Conservation (phyloP, 2,329 filamentous ascomycete genomes). For the Thelonectria blattea region DNA sequence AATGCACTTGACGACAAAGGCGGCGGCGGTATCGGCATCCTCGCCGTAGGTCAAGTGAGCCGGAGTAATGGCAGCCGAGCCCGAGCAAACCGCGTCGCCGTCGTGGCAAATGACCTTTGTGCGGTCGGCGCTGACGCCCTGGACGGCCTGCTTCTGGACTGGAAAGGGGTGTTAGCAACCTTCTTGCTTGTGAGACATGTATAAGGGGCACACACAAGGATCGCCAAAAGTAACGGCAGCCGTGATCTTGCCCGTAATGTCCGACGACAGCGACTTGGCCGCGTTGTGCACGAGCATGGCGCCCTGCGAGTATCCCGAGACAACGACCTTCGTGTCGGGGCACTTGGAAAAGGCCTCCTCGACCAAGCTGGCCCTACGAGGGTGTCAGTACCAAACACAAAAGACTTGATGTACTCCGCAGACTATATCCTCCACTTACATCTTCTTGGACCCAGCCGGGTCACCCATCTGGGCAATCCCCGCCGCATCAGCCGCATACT, state of each 20-base stretch:
- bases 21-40: slow-evolving; percentile 39
- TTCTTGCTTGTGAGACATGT: no score
- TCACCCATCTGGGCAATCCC: slow-evolving; percentile 57
- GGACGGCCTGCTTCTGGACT: slow-evolving; percentile 33
- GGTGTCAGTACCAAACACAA: neutral
- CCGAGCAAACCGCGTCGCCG: slow-evolving; percentile 43
- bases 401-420: no score
- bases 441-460: slow-evolving; percentile 48
- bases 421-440: no score
- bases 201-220: no score
- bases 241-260: slow-evolving; percentile 36
- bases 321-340: slow-evolving; percentile 52
- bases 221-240: slow-evolving; percentile 42
- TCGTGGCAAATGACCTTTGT: slow-evolving; percentile 42
- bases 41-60: slow-evolving; percentile 39
- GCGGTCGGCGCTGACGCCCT: slow-evolving; percentile 28
- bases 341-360: slow-evolving; percentile 47
- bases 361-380: slow-evolving; percentile 29
- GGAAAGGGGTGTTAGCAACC: slow-evolving; percentile 2
- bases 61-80: slow-evolving; percentile 35
- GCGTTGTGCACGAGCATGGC: slow-evolving; percentile 51
- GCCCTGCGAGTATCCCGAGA: slow-evolving; percentile 55
- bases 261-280: slow-evolving; percentile 46
- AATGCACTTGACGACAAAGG: slow-evolving; percentile 36
- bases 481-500: slow-evolving; percentile 53